Percentiles rank a stretch among this genome's conserved stretches.
These are phyloP conservation scores for Pezicula radicicola DNA, from an alignment of 2,329 filamentous ascomycete species.

Conservation along the genomic window DNA sequence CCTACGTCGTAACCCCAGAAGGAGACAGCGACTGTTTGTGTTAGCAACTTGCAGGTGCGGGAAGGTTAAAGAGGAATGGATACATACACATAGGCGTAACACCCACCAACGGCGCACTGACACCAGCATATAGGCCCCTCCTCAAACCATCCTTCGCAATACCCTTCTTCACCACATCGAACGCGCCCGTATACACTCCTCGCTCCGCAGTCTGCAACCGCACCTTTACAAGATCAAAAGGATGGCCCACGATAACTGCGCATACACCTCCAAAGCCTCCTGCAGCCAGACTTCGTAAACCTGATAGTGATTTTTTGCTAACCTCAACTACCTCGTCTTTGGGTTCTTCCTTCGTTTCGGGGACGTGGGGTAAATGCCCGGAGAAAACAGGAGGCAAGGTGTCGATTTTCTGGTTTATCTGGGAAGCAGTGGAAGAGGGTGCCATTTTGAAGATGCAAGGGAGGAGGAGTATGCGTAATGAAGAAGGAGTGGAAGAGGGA, in stretches of 20 bases:
- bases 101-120: slow-evolving; percentile 88
- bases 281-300: slow-evolving; percentile 78
- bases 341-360: slow-evolving; percentile 27
- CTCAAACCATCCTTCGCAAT: slow-evolving; percentile 79
- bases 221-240: slow-evolving; percentile 97
- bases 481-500: background rate
- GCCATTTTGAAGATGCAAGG: slow-evolving; percentile 11
- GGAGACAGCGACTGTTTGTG: slow-evolving; percentile 59
- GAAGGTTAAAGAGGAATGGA: background rate
- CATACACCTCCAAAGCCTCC: slow-evolving; percentile 93
- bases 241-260: slow-evolving; percentile 91
- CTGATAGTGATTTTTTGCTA: slow-evolving; percentile 41
- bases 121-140: slow-evolving; percentile 90
- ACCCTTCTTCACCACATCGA: slow-evolving; percentile 89
- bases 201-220: slow-evolving; percentile 93
- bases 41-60: background rate
- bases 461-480: background rate
- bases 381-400: slow-evolving; percentile 20
- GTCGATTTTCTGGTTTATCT: slow-evolving; percentile 25
- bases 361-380: slow-evolving; percentile 27
- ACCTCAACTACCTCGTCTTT: slow-evolving; percentile 15
- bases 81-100: slow-evolving; percentile 98
- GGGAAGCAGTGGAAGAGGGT: slow-evolving; percentile 15
- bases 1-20: slow-evolving; percentile 93
- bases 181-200: slow-evolving; percentile 84